phyloP scores from a whole-genome alignment of 305 asterid genomes.

The Withania somnifera region DNA sequence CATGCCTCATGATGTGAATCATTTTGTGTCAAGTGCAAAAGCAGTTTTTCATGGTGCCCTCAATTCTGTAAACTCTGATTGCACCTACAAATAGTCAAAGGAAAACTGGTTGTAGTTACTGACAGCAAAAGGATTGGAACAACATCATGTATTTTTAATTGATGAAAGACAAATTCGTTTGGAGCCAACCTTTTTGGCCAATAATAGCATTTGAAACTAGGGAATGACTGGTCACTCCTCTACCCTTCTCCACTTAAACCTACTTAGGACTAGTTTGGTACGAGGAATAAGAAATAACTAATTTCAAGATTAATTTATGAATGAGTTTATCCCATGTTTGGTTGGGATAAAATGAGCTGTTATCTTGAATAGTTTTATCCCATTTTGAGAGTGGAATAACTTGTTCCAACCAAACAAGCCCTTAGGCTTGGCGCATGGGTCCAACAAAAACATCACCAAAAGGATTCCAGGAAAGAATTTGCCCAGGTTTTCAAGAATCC shows the following conservation, averaged over 20 bases:
- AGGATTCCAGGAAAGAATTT: not conserved
- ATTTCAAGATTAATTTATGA: too few relatives aligned
- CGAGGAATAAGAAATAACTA: too few relatives aligned
- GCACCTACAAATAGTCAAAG: not conserved
- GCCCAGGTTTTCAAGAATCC: not conserved
- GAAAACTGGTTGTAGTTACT: not conserved
- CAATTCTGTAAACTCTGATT: not conserved
- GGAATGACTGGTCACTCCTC: not conserved
- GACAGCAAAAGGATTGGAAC: not conserved
- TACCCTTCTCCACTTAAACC: not conserved
- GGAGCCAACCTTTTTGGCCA: not conserved
- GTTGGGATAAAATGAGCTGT: too few relatives aligned
- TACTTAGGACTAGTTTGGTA: too few relatives aligned
- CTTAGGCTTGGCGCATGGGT: not conserved
- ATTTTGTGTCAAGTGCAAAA: not conserved
- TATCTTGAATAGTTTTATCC: too few relatives aligned
- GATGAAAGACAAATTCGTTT: not conserved
- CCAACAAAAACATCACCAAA: not conserved
- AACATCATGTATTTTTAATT: not conserved
- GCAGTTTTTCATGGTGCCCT: not conserved
- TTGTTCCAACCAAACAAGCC: too few relatives aligned
- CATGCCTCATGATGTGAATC: not conserved
- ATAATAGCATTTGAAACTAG: not conserved
- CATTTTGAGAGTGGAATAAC: too few relatives aligned
- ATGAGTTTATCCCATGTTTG: too few relatives aligned